These are phyloP conservation scores for Citrus australasica DNA, from an alignment of 345 rosid species.

Conservation along the genomic window DNA sequence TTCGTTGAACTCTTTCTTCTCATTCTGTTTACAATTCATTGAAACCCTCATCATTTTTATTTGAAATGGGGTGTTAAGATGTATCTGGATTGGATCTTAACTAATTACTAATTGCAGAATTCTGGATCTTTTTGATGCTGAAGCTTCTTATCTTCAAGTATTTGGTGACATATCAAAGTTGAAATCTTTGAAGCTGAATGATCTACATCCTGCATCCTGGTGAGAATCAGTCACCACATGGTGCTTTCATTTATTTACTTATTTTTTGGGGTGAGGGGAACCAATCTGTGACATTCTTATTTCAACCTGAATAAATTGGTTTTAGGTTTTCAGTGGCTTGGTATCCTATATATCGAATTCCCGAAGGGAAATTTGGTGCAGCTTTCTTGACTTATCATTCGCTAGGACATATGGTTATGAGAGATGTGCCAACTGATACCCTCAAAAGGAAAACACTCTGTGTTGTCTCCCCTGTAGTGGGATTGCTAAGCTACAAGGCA, in stretches of 20 bases:
- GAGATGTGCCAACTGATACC: constrained; percentile 9
- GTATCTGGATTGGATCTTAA: constrained; percentile 4
- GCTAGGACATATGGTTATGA: constrained; percentile 9
- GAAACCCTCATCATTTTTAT: not conserved
- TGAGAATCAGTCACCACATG: not conserved
- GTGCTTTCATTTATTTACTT: not conserved
- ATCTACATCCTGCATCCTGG: constrained; percentile 32
- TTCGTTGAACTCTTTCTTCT: not conserved
- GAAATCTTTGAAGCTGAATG: constrained; percentile 18
- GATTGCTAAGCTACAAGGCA: constrained; percentile 27
- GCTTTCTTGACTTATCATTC: constrained; percentile 36
- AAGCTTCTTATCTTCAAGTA: constrained; percentile 8
- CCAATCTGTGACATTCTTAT: not conserved
- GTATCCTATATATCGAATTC: constrained; percentile 33
- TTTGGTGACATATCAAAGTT: constrained; percentile 27
- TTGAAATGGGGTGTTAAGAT: not conserved
- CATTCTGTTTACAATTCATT: not conserved
- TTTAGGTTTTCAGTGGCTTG: constrained; percentile 36
- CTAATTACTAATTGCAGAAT: constrained; percentile 16
- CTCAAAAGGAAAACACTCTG: not conserved
- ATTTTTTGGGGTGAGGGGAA: not conserved
- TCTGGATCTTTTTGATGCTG: constrained; percentile 16
- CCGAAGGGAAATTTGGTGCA: constrained; percentile 20
- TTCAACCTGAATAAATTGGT: not conserved
- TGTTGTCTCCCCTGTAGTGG: constrained; percentile 18